Conservation (phyloP, 1,284 basidiomycete genomes). For the Ustilago lituana region DNA sequence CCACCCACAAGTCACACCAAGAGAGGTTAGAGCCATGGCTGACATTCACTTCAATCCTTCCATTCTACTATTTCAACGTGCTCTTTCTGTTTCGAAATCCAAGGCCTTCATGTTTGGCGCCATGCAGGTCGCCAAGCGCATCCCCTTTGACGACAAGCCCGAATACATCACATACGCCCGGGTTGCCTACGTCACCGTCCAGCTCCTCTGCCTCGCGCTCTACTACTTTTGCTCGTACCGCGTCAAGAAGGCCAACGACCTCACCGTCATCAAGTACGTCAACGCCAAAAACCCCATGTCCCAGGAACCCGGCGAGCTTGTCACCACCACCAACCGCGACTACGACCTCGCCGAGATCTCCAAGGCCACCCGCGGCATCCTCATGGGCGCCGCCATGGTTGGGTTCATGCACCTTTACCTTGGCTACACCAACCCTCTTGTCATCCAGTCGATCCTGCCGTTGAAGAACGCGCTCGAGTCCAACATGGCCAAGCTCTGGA, state of each 20-base stretch:
- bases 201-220: constrained; percentile 75
- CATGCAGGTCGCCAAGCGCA: constrained; percentile 80
- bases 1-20: too few relatives aligned
- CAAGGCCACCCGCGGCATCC: constrained; percentile 76
- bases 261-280: constrained; percentile 90
- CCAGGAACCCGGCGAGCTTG: constrained; percentile 78
- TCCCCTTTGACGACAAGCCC: constrained; percentile 87
- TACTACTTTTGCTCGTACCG: constrained; percentile 78
- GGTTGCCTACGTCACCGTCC: constrained; percentile 81
- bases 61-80: too few relatives aligned
- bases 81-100: not conserved
- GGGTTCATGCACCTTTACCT: constrained; percentile 67
- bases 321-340: constrained; percentile 91
- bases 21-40: too few relatives aligned
- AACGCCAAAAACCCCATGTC: constrained; percentile 70
- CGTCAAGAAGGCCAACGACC: constrained; percentile 90
- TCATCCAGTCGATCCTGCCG: constrained; percentile 66
- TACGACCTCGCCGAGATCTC: constrained; percentile 89
- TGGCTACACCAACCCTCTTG: constrained; percentile 67
- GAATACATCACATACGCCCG: constrained; percentile 83
- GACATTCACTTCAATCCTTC: too few relatives aligned
- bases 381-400: constrained; percentile 68
- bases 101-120: constrained; percentile 60
- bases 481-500: constrained; percentile 67
- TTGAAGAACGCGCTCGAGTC: constrained; percentile 66